phyloP scores from a whole-genome alignment of 2,329 filamentous ascomycete genomes.

The Coniochaeta pulveracea region DNA sequence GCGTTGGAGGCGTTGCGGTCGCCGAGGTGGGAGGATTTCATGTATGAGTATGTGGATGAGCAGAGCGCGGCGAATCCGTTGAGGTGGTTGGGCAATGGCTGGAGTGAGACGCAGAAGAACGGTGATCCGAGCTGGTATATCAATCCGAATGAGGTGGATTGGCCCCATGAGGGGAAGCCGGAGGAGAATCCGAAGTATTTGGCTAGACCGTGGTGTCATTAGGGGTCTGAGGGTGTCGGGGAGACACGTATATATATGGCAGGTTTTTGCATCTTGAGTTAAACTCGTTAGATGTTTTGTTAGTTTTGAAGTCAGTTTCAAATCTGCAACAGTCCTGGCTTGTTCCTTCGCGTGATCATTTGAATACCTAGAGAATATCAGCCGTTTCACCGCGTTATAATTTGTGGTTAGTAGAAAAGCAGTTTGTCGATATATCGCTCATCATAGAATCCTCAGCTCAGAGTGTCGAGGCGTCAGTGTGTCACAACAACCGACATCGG shows the following conservation, averaged over 20 bases:
- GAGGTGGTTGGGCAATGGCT: conserved; percentile 30
- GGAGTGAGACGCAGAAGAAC: conserved; percentile 23
- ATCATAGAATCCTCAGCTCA: no score
- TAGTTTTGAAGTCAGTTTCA: neutral
- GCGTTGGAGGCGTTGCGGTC: conserved; percentile 27
- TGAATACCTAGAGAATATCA: no score
- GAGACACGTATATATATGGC: neutral
- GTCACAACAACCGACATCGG: no score
- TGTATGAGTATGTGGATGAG: conserved; percentile 22
- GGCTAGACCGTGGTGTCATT: conserved; percentile 24
- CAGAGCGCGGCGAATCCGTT: conserved; percentile 17
- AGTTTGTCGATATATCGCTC: no score
- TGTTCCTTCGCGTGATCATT: no score
- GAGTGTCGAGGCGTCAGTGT: no score
- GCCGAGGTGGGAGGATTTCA: conserved; percentile 34
- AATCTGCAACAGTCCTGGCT: no score
- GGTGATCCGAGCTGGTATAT: conserved; percentile 28
- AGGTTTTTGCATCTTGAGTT: no score
- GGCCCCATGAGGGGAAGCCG: conserved; percentile 21
- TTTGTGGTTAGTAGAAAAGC: no score
- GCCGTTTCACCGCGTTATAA: no score
- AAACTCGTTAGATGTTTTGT: no score
- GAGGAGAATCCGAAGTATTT: conserved; percentile 23
- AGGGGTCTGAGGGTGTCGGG: neutral
- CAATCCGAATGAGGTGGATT: conserved; percentile 23